phyloP scores from a whole-genome alignment of 768 basidiomycete genomes.

The Dentipellis sp. region DNA sequence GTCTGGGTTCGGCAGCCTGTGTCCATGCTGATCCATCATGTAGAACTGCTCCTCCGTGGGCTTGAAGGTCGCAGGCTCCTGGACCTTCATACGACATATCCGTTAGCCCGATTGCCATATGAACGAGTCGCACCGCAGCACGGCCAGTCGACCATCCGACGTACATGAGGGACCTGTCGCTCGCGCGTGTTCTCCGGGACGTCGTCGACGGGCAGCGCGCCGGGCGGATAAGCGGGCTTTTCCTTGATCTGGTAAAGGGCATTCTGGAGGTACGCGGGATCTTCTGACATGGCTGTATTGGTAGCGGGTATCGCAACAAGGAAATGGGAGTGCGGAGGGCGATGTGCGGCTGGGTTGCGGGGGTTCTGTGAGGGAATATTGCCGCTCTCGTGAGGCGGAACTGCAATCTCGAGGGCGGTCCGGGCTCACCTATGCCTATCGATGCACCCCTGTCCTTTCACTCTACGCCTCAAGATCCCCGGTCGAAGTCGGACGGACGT shows the following conservation, averaged over 20 bases:
- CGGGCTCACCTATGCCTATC: no score
- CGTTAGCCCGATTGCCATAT: neutral
- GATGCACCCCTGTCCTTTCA: no score
- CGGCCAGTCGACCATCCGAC: slow-evolving; percentile 10
- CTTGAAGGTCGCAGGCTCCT: slow-evolving; percentile 49
- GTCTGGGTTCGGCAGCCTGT: slow-evolving; percentile 56
- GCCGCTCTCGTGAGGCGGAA: no score
- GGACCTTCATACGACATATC: slow-evolving; percentile 38
- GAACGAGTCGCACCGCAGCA: neutral
- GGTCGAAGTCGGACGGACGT: no score
- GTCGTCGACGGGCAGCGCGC: slow-evolving; percentile 18
- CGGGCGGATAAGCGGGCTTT: slow-evolving; percentile 17
- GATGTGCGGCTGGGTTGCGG: neutral
- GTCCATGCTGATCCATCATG: slow-evolving; percentile 39
- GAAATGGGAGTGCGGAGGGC: neutral
- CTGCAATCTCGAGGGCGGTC: no score
- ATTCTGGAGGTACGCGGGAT: slow-evolving; percentile 13
- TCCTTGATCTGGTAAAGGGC: slow-evolving; percentile 21
- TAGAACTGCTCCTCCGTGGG: slow-evolving; percentile 76
- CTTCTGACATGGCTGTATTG: slow-evolving; percentile 7
- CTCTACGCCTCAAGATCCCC: no score
- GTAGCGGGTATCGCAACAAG: no score
- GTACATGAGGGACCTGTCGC: slow-evolving; percentile 24
- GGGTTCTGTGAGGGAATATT: no score
- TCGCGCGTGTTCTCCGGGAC: slow-evolving; percentile 17